Evolutionary conservation across 495 filamentous ascomycete genomes (phyloP), one percentile per base, ranked within the genome.

Genomic region (Aspergillus conjunctus): DNA sequence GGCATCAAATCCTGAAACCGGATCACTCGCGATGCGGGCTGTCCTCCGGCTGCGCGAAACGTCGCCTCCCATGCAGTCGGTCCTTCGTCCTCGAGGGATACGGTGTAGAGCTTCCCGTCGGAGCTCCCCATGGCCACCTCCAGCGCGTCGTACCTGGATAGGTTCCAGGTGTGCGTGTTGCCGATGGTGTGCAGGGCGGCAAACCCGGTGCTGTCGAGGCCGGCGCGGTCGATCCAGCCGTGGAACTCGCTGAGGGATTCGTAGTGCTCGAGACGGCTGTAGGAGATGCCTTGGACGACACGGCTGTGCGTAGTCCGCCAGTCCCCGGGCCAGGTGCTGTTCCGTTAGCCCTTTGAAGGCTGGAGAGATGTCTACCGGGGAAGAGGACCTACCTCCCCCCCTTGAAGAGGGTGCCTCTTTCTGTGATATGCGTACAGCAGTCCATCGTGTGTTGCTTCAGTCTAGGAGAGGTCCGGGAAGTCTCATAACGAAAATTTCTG

Each of bases 61-160:
- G n/a, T 43, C 5, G 4, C 52, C 46, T 51, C 59, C 44, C 43
- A 61, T 0, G 12, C 7, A 12, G 30, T 11, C 0, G 45, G 22
- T 7, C 50, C 56, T 39, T 79, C 73, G 62, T 91, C 87, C 68
- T 89, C 91, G 17, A 92, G 60, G 4, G 84, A 79, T 48, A 92
- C 69, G 0, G 87, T 88, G 65, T 90, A 91, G 18, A 70, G 69
- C 65, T 86, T 88, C 30, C 75, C 76, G 30, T 73, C 71, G 39
- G 68, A 55, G 41, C 54, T 50, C 1, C 55, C 52, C 20, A 76
- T 59, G 0, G 26, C 31, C 12, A 80, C 2, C 59, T 79, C 74
- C 1, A 87, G 59, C 0, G 83, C 83, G 22, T 81, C 71, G 51
- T 80, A 86, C n/a, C 51, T 59, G 11, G 73, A 70, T 7, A 87